These are phyloP conservation scores for Diplotaxis tenuifolia DNA, from an alignment of 345 rosid species.

Conservation along the genomic window DNA sequence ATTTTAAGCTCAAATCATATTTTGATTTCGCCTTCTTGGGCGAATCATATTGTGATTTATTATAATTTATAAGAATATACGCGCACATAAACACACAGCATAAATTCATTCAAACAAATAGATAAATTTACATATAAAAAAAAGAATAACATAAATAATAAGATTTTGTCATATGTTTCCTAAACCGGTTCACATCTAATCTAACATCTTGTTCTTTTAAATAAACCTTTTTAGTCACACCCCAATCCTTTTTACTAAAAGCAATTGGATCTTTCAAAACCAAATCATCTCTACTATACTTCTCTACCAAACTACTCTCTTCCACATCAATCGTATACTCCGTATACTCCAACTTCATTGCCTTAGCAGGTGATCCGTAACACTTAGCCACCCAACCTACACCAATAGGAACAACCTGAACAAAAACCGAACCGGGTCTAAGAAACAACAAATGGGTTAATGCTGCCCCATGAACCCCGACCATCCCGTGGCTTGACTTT, in stretches of 20 bases:
- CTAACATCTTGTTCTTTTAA: conserved; percentile 58
- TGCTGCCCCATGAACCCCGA: conserved; percentile 67
- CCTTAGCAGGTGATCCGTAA: conserved; percentile 42
- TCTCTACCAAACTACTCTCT: conserved; percentile 56
- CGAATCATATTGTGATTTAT: background rate
- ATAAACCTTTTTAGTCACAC: conserved; percentile 40
- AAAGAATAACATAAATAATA: no score
- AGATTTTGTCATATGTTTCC: conserved; percentile 45
- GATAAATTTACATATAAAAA: no score
- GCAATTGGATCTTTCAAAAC: conserved; percentile 48
- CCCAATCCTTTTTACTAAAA: conserved; percentile 41
- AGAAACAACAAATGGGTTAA: conserved; percentile 57
- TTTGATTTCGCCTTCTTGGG: background rate
- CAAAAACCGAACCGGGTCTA: conserved; percentile 45
- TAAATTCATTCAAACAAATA: no score
- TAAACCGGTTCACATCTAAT: conserved; percentile 45
- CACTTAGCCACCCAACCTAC: conserved; percentile 47
- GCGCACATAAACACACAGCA: background rate
- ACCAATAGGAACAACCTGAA: conserved; percentile 60
- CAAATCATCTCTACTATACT: conserved; percentile 42
- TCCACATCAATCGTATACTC: conserved; percentile 39
- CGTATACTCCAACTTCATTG: conserved; percentile 45
- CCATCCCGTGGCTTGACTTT: conserved; percentile 52
- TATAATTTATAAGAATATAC: background rate
- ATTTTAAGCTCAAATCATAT: background rate